Conservation (phyloP, 108 stramenopile genomes). For the Asterionellopsis glacialis region DNA sequence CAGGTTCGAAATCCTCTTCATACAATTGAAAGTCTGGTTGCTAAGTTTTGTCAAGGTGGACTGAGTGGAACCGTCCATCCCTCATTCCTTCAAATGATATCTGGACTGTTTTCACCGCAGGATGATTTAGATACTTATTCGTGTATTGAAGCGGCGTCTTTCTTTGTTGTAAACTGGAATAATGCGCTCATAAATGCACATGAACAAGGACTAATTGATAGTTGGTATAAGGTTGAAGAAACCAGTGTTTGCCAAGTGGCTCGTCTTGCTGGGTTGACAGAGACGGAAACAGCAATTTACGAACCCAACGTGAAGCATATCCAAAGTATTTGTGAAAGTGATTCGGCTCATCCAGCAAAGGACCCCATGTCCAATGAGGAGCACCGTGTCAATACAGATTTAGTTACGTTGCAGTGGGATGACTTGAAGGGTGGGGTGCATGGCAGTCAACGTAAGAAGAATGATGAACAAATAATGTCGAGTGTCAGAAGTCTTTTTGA, state of each 20-base stretch:
- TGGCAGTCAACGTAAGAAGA: slow-evolving; percentile 30
- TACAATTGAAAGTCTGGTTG: slow-evolving; percentile 38
- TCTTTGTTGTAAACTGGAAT: slow-evolving; percentile 33
- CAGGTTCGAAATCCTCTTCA: slow-evolving; percentile 50
- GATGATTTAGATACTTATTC: slow-evolving; percentile 23
- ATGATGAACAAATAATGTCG: slow-evolving; percentile 2
- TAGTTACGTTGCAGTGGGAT: slow-evolving; percentile 33
- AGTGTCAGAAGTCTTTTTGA: too few relatives aligned
- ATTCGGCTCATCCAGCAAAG: slow-evolving; percentile 5
- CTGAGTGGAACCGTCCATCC: slow-evolving; percentile 27
- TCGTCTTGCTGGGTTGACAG: slow-evolving; percentile 36
- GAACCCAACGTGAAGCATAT: slow-evolving; percentile 30
- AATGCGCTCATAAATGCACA: slow-evolving; percentile 28
- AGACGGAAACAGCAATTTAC: slow-evolving; percentile 32
- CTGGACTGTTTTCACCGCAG: slow-evolving; percentile 27
- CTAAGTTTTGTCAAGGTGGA: slow-evolving; percentile 40
- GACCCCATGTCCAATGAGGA: slow-evolving; percentile 19
- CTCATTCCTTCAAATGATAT: slow-evolving; percentile 24
- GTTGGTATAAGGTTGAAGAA: slow-evolving; percentile 31
- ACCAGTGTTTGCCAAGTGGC: slow-evolving; percentile 39
- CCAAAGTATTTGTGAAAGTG: slow-evolving; percentile 10
- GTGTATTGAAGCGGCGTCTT: slow-evolving; percentile 42
- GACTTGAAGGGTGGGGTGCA: slow-evolving; percentile 46
- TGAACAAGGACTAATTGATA: slow-evolving; percentile 25
- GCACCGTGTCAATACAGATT: slow-evolving; percentile 23